Evolutionary conservation across 2,329 filamentous ascomycete species (phyloP).

Genomic region (Arthroderma uncinatum): DNA sequence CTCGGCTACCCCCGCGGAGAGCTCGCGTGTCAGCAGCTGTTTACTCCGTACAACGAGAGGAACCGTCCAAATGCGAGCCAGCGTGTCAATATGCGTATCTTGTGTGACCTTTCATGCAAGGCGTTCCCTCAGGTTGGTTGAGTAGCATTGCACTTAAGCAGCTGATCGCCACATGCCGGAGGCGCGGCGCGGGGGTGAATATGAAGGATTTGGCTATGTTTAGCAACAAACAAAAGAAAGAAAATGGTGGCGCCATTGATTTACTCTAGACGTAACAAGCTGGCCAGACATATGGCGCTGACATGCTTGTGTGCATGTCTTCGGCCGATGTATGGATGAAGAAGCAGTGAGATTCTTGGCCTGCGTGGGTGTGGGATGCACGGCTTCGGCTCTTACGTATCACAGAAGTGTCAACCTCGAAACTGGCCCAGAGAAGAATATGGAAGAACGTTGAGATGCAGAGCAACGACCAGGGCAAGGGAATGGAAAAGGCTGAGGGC

Average conservation of each 20-base stretch:
- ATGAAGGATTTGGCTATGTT: constrained; percentile 1
- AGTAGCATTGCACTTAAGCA: background rate
- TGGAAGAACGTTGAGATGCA: background rate
- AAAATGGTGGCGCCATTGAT: background rate
- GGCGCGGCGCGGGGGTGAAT: background rate
- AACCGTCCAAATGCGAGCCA: background rate
- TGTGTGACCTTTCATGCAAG: background rate
- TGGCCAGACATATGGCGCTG: background rate
- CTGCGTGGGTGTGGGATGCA: background rate
- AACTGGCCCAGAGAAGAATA: background rate
- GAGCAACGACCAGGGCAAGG: background rate
- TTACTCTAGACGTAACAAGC: background rate
- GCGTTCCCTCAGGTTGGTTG: background rate
- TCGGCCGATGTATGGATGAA: background rate
- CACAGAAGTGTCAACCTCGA: background rate
- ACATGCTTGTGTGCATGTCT: background rate
- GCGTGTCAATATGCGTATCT: background rate
- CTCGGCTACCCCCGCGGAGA: background rate
- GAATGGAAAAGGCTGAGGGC: background rate
- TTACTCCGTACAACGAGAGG: too few relatives aligned
- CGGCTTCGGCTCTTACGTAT: background rate
- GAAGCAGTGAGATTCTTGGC: background rate
- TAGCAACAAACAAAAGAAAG: background rate
- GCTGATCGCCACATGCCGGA: background rate
- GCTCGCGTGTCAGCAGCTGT: background rate